Conservation (phyloP, 1,284 basidiomycete species). For the Boletus mariae region DNA sequence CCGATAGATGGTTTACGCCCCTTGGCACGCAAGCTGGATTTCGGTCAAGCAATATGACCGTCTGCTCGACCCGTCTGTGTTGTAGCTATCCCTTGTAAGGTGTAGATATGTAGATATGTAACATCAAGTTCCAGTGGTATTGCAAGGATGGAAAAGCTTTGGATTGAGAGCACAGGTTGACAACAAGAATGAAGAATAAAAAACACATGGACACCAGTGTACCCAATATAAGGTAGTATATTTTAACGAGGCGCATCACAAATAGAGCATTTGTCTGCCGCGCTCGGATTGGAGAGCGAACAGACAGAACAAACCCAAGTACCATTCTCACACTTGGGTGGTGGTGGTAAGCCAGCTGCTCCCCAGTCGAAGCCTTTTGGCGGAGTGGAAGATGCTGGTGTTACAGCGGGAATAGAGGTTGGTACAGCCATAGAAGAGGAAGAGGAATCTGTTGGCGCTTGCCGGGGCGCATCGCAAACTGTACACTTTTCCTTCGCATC, state of each 20-base stretch:
- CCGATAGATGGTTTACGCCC: conserved; percentile 38
- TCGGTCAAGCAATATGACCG: conserved; percentile 30
- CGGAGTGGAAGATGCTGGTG: conserved; percentile 11
- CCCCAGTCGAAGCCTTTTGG: conserved; percentile 48
- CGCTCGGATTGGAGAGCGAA: conserved; percentile 36
- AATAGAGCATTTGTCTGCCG: conserved; percentile 36
- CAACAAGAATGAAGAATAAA: conserved; percentile 19
- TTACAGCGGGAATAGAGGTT: neutral
- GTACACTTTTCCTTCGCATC: conserved; percentile 46
- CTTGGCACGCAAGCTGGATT: conserved; percentile 48
- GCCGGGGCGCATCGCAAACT: conserved; percentile 45
- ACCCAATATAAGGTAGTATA: conserved; percentile 11
- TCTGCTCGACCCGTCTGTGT: neutral
- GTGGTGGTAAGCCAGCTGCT: conserved; percentile 46
- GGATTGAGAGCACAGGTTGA: conserved; percentile 1
- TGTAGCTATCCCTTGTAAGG: neutral
- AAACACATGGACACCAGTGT: conserved; percentile 3
- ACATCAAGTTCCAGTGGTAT: conserved; percentile 1
- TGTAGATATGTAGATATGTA: conserved; percentile 4
- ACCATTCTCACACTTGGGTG: conserved; percentile 29
- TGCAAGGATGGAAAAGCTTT: neutral
- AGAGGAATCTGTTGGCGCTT: conserved; percentile 14
- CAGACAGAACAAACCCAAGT: conserved; percentile 47
- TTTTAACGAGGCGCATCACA: conserved; percentile 38
- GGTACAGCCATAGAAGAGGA: conserved; percentile 10